Conservation (phyloP, 495 filamentous ascomycete genomes). For the Hyaloscypha finlandica region DNA sequence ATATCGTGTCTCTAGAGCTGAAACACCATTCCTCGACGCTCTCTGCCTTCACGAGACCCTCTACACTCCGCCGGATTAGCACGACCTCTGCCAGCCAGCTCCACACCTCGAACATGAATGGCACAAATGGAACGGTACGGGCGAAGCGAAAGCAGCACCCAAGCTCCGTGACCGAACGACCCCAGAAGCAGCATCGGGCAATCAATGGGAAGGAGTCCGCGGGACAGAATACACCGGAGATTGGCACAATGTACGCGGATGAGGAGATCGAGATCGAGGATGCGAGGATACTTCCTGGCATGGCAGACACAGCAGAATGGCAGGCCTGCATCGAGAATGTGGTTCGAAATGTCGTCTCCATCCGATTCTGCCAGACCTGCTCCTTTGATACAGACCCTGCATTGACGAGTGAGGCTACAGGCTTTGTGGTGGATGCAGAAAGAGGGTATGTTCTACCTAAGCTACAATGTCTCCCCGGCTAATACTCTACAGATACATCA, state of each 20-base stretch:
- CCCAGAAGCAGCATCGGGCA: constrained; percentile 51
- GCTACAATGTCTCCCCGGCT: constrained; percentile 36
- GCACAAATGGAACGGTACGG: constrained; percentile 46
- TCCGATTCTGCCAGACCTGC: constrained; percentile 98
- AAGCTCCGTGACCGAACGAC: constrained; percentile 42
- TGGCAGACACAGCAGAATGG: constrained; percentile 91
- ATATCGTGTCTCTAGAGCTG: background rate
- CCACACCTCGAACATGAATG: constrained; percentile 28
- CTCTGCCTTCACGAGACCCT: background rate
- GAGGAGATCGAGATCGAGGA: constrained; percentile 45
- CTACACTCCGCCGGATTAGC: constrained; percentile 7
- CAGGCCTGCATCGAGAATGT: constrained; percentile 93
- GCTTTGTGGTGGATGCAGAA: constrained; percentile 96
- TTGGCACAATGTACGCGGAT: constrained; percentile 34
- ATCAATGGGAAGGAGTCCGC: constrained; percentile 47
- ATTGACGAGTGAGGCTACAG: constrained; percentile 91
- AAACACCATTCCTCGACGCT: background rate
- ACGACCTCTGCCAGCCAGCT: constrained; percentile 9
- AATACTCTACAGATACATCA: constrained; percentile 58
- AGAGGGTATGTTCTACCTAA: constrained; percentile 62
- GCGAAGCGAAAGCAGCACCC: constrained; percentile 51
- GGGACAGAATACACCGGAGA: constrained; percentile 50
- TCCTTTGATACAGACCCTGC: constrained; percentile 97
- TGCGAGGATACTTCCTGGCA: constrained; percentile 36
- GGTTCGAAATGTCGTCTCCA: constrained; percentile 90